Evolutionary conservation across 2,329 filamentous ascomycete genomes (phyloP), one percentile per base, ranked within the genome.

Genomic region (Microdochium paspali): DNA sequence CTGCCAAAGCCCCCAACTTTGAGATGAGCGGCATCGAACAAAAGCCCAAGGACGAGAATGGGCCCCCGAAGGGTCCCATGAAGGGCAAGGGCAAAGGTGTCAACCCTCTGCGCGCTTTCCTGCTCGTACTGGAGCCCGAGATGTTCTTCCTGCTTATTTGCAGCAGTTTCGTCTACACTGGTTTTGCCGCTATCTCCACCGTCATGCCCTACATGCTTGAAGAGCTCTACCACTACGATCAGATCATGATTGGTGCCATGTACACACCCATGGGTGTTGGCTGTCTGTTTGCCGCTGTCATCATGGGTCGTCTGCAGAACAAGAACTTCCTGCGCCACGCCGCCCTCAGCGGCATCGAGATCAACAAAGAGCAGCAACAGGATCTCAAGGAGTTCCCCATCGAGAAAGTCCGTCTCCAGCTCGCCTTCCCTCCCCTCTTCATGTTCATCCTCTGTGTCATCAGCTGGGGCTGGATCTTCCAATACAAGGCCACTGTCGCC

Each of bases 281-380:
- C 4, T 64, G 63, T 40, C 57, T 65, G 15, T 39, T 65, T 2
- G 57, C 66, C 2, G 64, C 63, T 1, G 49, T 62, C 24, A 51
- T 57, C 13, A 61, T 64, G 21, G 76, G 80, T 4, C 66, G 65
- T 25, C 47, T 81, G 3, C 66, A 82, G 4, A 81, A 85, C 57
- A 74, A 72, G 66, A 83, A 81, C 53, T 85, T 79, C 57, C 65
- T 71, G 0, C 72, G 79, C 4, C 67, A 77, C 45, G 78, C 79
- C 18, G 60, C 61, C 12, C 64, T 62, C 2, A 62, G 72, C 2
- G 71, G 72, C 12, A 62, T 82, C 15, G 58, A 66, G 0, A 69
- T 79, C 49, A 68, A 67, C 31, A 68, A 66, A 48, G 72, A 66
- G 45, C 70, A 71, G 39, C 68, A 64, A 49, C 62, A 64, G 25